phyloP scores from a whole-genome alignment of 768 basidiomycete species.

The Xerocomellus amylosporus region DNA sequence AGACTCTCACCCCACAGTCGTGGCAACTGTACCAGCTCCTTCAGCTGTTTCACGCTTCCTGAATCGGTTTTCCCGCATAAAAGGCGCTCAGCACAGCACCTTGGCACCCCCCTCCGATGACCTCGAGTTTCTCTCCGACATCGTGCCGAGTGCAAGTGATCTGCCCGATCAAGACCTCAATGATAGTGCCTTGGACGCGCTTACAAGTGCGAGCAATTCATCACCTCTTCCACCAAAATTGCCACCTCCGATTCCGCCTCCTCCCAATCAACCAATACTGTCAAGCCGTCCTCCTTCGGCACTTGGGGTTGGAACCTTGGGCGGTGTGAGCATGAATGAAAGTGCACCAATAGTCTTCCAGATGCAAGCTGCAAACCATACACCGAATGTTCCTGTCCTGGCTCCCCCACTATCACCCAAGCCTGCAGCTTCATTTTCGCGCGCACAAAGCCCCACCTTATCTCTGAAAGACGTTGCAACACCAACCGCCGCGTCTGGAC shows the following conservation, averaged over 20 bases:
- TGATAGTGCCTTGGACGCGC: slow-evolving; percentile 33
- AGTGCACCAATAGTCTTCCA: neutral
- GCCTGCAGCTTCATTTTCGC: slow-evolving; percentile 25
- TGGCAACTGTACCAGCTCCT: slow-evolving; percentile 32
- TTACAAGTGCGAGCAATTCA: slow-evolving; percentile 43
- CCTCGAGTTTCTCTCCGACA: slow-evolving; percentile 74
- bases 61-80: slow-evolving; percentile 63
- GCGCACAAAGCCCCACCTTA: slow-evolving; percentile 13
- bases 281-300: slow-evolving; percentile 12
- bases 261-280: slow-evolving; percentile 26
- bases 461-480: neutral
- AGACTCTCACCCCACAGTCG: slow-evolving; percentile 1
- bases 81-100: slow-evolving; percentile 44
- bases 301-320: neutral
- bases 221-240: slow-evolving; percentile 41
- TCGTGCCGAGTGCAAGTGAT: slow-evolving; percentile 54
- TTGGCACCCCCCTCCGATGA: slow-evolving; percentile 77
- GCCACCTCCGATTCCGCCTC: slow-evolving; percentile 46
- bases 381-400: slow-evolving; percentile 12
- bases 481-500: slow-evolving; percentile 1
- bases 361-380: neutral
- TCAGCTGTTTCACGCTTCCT: slow-evolving; percentile 86
- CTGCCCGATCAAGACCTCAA: slow-evolving; percentile 36
- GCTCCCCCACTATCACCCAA: slow-evolving; percentile 30
- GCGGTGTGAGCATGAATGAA: neutral